These are phyloP conservation scores for Rubus idaeus DNA, from an alignment of 306 rosid species.

Conservation along the genomic window DNA sequence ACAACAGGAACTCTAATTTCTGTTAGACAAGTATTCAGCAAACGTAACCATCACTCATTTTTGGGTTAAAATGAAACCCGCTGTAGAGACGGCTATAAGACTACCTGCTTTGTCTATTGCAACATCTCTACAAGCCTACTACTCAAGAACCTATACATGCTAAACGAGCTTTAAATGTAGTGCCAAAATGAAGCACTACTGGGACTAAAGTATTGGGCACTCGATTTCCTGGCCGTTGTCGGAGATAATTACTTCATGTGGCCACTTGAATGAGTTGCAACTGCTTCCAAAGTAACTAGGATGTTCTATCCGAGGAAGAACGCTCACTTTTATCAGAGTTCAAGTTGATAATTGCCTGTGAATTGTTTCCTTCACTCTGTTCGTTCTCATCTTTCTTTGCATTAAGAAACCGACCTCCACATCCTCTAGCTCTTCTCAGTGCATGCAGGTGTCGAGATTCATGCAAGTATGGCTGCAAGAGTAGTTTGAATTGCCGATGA, in stretches of 20 bases:
- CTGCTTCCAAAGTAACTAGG: constrained; percentile 33
- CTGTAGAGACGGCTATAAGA: constrained; percentile 4
- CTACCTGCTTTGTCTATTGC: constrained; percentile 39
- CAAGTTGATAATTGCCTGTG: constrained; percentile 60
- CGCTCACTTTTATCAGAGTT: constrained; percentile 59
- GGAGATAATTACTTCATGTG: constrained; percentile 15
- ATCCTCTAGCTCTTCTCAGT: constrained; percentile 81
- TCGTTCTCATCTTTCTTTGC: constrained; percentile 67
- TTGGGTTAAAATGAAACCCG: constrained; percentile 14
- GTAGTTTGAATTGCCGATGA: constrained; percentile 17
- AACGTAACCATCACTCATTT: constrained; percentile 9
- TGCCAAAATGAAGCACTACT: constrained; percentile 40
- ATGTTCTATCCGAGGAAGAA: constrained; percentile 53
- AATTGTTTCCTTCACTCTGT: constrained; percentile 48
- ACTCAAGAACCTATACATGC: constrained; percentile 58
- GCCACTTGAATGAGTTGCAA: constrained; percentile 9
- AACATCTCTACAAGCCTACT: constrained; percentile 56
- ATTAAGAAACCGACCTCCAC: constrained; percentile 91
- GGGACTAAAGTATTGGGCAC: constrained; percentile 32
- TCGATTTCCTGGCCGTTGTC: constrained; percentile 27
- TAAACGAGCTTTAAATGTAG: constrained; percentile 40
- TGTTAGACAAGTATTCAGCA: constrained; percentile 13
- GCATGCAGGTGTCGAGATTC: constrained; percentile 95
- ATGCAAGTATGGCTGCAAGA: constrained; percentile 88
- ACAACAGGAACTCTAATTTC: constrained; percentile 29